Evolutionary conservation across 2,329 filamentous ascomycete species (phyloP), one percentile per base, ranked within the genome.

Genomic region (Thermomyces lanuginosus): DNA sequence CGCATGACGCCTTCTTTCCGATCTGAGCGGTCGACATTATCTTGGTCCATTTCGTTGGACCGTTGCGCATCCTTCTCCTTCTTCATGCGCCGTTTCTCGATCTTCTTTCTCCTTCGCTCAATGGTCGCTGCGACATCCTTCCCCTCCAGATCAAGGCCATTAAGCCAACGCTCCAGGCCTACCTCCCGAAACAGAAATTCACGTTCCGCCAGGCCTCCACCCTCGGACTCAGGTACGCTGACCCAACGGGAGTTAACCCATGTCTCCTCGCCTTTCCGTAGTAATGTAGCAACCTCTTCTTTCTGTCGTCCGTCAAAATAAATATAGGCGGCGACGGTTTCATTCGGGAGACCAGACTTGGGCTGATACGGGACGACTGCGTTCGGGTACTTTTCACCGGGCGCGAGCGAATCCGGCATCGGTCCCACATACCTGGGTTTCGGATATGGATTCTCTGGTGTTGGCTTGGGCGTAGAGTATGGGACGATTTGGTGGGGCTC

Each of bases 161-260:
- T 95, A 9, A 98, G 67, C 84, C 89, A 98, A 41, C 84, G 68
- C 58, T 98, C 89, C 28, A 98, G 61, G 2, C 89, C 89, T 24
- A 98, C 89, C 53, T 98, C 89, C 30, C 86, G 79, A 57, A 98
- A 98, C 37, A 98, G 60, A 42, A 98, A 98, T 49, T 98, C 89
- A 37, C 89, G 73, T 60, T 98, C 89, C 16, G 89, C 89, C 23
- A 98, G 69, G 21, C 89, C 89, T 26, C 89, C 89, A 16, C 86
- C 86, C 55, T 95, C 86, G 13, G 76, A 72, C 15, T 84, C 76
- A 2, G 86, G 82, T 5, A 98, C 73, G 47, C 91, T 86, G 26
- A 98, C 89, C 89, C 89, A 98, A 42, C 89, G 69, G 30, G 83
- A 93, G 47, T 95, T 98, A 13, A 98, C 91, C 89, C 89, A 98